phyloP scores from a whole-genome alignment of 2,329 filamentous ascomycete genomes.

The Xylaria sp. region DNA sequence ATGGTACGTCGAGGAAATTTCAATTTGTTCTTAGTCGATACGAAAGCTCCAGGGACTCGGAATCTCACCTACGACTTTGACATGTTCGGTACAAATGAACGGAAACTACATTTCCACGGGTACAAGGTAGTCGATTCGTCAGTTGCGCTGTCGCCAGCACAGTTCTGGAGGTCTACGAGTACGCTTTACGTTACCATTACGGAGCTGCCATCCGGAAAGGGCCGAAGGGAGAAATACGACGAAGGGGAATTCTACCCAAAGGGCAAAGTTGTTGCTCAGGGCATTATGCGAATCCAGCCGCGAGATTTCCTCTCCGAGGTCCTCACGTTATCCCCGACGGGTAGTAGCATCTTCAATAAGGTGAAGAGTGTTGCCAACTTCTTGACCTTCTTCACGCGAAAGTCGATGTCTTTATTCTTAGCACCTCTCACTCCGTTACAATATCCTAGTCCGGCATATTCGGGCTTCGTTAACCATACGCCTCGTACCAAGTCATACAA shows the following conservation, averaged over 20 bases:
- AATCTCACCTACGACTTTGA: conserved; percentile 72
- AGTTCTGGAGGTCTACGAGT: conserved; percentile 71
- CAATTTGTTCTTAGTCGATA: conserved; percentile 66
- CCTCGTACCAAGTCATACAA: conserved; percentile 56
- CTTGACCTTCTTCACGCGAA: conserved; percentile 66
- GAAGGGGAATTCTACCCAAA: conserved; percentile 55
- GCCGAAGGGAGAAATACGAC: conserved; percentile 44
- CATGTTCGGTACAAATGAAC: conserved; percentile 65
- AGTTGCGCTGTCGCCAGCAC: conserved; percentile 64
- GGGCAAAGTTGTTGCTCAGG: conserved; percentile 64
- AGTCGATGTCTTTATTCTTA: conserved; percentile 64
- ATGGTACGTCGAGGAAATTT: conserved; percentile 69
- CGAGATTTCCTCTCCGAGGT: conserved; percentile 67
- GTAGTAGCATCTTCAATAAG: conserved; percentile 58
- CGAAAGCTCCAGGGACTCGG: conserved; percentile 65
- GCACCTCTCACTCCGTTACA: conserved; percentile 66
- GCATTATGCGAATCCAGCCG: conserved; percentile 67
- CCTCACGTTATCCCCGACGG: conserved; percentile 63
- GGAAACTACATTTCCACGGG: conserved; percentile 67
- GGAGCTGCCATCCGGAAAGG: conserved; percentile 45
- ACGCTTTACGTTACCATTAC: conserved; percentile 72
- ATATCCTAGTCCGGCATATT: conserved; percentile 61
- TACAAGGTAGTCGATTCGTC: conserved; percentile 72
- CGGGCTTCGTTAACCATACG: conserved; percentile 65
- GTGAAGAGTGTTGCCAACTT: conserved; percentile 61